phyloP scores from a whole-genome alignment of 2,329 filamentous ascomycete genomes.

The Cadophora sp. region DNA sequence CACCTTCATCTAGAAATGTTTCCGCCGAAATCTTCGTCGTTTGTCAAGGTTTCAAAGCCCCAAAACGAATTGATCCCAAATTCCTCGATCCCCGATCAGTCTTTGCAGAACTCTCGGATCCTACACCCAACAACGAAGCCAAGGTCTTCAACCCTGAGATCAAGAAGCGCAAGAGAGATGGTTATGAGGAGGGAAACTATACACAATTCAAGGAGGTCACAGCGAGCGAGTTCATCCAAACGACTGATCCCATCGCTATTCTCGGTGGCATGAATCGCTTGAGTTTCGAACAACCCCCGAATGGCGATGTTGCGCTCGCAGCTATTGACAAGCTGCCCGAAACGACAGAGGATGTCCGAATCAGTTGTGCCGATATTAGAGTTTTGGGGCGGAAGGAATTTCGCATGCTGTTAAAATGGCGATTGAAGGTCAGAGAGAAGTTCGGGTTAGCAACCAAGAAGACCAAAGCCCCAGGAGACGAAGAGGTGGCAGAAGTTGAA shows the following conservation, averaged over 20 bases:
- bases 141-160: slow-evolving; percentile 97
- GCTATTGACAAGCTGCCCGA: slow-evolving; percentile 86
- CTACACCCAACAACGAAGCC: slow-evolving; percentile 92
- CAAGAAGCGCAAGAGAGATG: slow-evolving; percentile 97
- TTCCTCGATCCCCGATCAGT: slow-evolving; percentile 90
- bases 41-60: slow-evolving; percentile 92
- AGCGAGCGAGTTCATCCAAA: slow-evolving; percentile 93
- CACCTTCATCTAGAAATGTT: slow-evolving; percentile 92
- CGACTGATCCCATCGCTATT: slow-evolving; percentile 89
- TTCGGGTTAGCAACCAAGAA: slow-evolving; percentile 84
- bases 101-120: slow-evolving; percentile 88
- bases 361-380: slow-evolving; percentile 83
- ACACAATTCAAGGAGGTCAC: slow-evolving; percentile 89
- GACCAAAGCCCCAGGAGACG: slow-evolving; percentile 52
- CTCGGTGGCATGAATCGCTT: slow-evolving; percentile 86
- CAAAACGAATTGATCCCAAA: slow-evolving; percentile 89
- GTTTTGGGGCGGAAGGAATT: slow-evolving; percentile 95
- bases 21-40: slow-evolving; percentile 99
- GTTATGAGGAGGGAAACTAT: slow-evolving; percentile 96
- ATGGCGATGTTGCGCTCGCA: slow-evolving; percentile 84
- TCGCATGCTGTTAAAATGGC: slow-evolving; percentile 87
- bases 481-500: slow-evolving; percentile 82
- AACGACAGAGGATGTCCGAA: slow-evolving; percentile 81
- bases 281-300: slow-evolving; percentile 79
- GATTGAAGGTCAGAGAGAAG: slow-evolving; percentile 85